These are phyloP conservation scores for Vitis riparia DNA, from an alignment of 164 flowering plant species.

Conservation along the genomic window DNA sequence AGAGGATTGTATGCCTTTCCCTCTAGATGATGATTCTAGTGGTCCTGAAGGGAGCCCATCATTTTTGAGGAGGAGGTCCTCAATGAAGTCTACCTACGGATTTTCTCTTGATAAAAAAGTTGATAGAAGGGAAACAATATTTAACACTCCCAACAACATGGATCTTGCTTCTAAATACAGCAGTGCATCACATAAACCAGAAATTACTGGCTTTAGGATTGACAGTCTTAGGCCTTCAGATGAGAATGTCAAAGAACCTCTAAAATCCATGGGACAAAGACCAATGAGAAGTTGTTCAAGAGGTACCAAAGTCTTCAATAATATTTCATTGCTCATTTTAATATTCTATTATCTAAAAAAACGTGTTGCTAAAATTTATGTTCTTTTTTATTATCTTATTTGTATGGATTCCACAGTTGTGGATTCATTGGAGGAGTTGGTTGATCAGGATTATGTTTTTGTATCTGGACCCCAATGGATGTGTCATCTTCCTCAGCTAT, in stretches of 20 bases:
- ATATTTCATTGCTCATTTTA: conserved; percentile 9
- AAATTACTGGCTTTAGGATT: conserved; percentile 28
- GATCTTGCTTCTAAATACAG: conserved; percentile 36
- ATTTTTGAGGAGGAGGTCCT: conserved; percentile 30
- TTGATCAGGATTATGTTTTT: conserved; percentile 91
- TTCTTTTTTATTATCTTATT: conserved; percentile 12
- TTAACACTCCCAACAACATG: conserved; percentile 33
- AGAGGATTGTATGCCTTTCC: conserved; percentile 80
- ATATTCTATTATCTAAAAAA: conserved; percentile 1
- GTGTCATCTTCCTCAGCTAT: conserved; percentile 51
- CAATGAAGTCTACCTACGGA: conserved; percentile 48
- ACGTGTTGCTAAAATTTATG: background rate
- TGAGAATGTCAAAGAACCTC: conserved; percentile 35
- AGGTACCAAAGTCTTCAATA: conserved; percentile 42
- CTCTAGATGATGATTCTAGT: conserved; percentile 72
- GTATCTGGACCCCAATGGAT: conserved; percentile 82
- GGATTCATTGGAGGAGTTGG: conserved; percentile 77
- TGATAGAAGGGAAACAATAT: conserved; percentile 31
- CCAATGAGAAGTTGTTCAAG: conserved; percentile 32
- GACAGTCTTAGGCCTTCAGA: conserved; percentile 30
- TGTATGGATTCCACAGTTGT: conserved; percentile 41
- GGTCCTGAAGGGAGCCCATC: conserved; percentile 69
- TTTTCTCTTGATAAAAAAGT: conserved; percentile 43
- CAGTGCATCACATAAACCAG: conserved; percentile 25
- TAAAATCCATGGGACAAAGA: conserved; percentile 32